Base-by-base conservation (phyloP, 2,329 filamentous ascomycete species). In the Fusarium sp. region DNA sequence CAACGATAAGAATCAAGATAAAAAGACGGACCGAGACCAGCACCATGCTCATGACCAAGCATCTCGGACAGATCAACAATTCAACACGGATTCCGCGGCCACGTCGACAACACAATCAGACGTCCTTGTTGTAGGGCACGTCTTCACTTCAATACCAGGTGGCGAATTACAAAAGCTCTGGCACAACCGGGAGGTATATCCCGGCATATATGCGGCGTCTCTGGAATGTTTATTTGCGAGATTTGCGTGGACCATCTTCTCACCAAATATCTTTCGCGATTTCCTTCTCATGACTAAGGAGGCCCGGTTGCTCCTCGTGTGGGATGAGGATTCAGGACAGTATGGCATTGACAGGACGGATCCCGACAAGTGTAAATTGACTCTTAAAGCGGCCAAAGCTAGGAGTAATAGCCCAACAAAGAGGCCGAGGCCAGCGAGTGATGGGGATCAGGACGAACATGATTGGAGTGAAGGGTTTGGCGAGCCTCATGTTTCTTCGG, bases 171-270 rank as follows among this genome's bases (percentile, higher is more conserved):
- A n/a, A 10, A 40, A n/a, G 10, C 38, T 40, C 16, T 40, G 38
- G 38, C 17, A 40, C 9, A 40, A 40, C 38, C 16, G 38, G 17
- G 38, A 40, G 38, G 17, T 17, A 5, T 46, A 6, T 11, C 22
- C 42, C 16, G 20, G 20, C 10, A 5, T 46, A 20, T 44, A n/a
- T n/a, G 38, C 38, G 42, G 55, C 56, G 36, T 55, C 63, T 4
- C 16, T 66, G 16, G 63, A 66, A 31, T 61, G 24, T 17, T 36
- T 66, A 12, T 62, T 66, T 49, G 57, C 58, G 22, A 29, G 64
- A 20, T 66, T 66, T 22, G 64, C 64, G 17, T 62, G 58, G 57
- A 66, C 64, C 8, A 11, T 66, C 27, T 66, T 62, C 38, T 66
- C 58, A 6, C 64, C 64, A 36, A 38, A 35, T 14, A n/a, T 62